A percentile compares a stretch with the other conserved stretches of the same genome.
Evolutionary conservation across 345 rosid species (phyloP).

Genomic region (Eucalyptus sideroxylon): DNA sequence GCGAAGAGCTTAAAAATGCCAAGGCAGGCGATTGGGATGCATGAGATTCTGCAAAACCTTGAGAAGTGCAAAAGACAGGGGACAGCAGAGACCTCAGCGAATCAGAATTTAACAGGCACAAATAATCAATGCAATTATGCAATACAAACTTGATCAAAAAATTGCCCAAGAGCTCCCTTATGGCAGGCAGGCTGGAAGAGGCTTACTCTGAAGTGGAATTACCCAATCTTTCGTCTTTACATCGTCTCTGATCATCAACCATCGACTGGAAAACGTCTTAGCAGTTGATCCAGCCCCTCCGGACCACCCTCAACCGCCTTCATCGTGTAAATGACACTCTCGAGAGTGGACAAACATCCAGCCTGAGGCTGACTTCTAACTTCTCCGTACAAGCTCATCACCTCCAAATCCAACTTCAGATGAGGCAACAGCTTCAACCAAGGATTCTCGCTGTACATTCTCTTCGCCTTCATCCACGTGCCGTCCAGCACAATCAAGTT

Average conservation of each 20-base stretch:
- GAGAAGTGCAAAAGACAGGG: not conserved
- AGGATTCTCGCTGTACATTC: slow-evolving; percentile 72
- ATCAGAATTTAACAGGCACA: not conserved
- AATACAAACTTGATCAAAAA: not conserved
- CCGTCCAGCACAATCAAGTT: slow-evolving; percentile 79
- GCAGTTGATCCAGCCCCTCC: slow-evolving; percentile 39
- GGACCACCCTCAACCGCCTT: slow-evolving; percentile 40
- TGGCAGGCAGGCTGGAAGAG: not conserved
- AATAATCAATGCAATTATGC: not conserved
- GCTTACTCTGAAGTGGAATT: not conserved
- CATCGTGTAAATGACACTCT: slow-evolving; percentile 65
- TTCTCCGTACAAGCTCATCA: slow-evolving; percentile 54
- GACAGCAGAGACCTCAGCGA: not conserved
- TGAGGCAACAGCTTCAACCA: slow-evolving; percentile 83
- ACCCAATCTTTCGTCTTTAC: slow-evolving; percentile 40
- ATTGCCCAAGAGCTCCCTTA: not conserved
- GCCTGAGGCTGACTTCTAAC: slow-evolving; percentile 66
- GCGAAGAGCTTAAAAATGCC: not conserved
- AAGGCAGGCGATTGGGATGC: not conserved
- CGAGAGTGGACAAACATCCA: slow-evolving; percentile 70
- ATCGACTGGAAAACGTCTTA: slow-evolving; percentile 66
- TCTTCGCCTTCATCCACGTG: slow-evolving; percentile 77
- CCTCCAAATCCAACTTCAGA: slow-evolving; percentile 49
- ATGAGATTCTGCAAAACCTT: not conserved
- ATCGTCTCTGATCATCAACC: slow-evolving; percentile 69